phyloP scores from a whole-genome alignment of 2,329 filamentous ascomycete species.

The Penicillium sp. region DNA sequence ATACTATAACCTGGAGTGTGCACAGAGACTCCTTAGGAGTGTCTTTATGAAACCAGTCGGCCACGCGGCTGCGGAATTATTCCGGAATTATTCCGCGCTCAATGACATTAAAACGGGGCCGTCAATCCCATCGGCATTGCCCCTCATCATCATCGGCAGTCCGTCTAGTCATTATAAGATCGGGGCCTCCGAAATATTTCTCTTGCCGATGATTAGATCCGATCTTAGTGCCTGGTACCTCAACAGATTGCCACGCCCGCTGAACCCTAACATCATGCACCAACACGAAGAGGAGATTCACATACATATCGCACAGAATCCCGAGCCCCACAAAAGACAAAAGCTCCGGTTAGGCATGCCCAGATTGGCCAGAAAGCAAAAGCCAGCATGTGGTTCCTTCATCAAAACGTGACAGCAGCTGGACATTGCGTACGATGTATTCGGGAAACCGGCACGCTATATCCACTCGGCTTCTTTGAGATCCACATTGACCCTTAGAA shows the following conservation, averaged over 20 bases:
- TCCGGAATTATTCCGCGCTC: too few species aligned
- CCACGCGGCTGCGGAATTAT: too few species aligned
- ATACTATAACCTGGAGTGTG: too few species aligned
- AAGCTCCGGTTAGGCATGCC: not conserved
- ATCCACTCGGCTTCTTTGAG: conserved; percentile 13
- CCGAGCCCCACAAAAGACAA: conserved; percentile 5
- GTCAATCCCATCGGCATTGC: too few species aligned
- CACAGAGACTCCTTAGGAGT: too few species aligned
- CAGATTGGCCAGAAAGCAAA: not conserved
- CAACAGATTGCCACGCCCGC: not conserved
- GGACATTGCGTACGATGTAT: conserved; percentile 3
- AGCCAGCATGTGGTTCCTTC: not conserved
- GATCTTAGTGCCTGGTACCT: not conserved
- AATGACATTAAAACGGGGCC: too few species aligned
- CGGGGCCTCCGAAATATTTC: not conserved
- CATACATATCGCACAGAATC: conserved; percentile 2
- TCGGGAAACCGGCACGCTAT: conserved; percentile 41
- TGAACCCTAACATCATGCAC: not conserved
- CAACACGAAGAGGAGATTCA: not conserved
- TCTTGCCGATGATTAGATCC: not conserved
- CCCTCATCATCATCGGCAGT: too few species aligned
- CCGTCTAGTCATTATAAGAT: not conserved
- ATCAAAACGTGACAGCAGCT: conserved; percentile 3
- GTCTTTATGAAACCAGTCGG: too few species aligned
- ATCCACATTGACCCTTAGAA: conserved; percentile 3